Evolutionary conservation across 768 basidiomycete genomes (phyloP).

Genomic region (Gymnopilus junonius): DNA sequence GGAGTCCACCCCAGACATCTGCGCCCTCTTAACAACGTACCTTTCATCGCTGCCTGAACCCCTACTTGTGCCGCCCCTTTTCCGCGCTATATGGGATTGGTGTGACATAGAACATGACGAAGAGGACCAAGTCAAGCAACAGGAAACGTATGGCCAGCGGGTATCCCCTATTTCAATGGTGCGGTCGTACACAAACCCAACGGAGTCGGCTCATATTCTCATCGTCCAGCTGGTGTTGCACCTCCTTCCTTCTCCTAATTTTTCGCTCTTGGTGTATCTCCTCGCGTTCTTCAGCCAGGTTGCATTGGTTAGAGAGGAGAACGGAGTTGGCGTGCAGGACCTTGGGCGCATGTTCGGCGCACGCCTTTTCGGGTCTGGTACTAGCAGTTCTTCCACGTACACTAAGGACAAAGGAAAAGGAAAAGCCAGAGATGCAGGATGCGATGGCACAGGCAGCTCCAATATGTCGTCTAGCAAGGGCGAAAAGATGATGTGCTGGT

Average conservation of each 20-base stretch:
- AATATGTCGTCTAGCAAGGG: constrained; percentile 6
- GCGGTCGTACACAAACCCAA: constrained; percentile 22
- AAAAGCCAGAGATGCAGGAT: background rate
- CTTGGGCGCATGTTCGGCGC: constrained; percentile 37
- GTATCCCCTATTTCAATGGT: constrained; percentile 22
- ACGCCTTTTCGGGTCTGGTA: constrained; percentile 32
- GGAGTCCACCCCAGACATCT: constrained; percentile 44
- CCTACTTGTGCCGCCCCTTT: constrained; percentile 35
- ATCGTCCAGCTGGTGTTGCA: constrained; percentile 42
- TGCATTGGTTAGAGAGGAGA: constrained; percentile 36
- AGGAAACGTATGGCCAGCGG: constrained; percentile 1
- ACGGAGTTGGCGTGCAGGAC: constrained; percentile 36
- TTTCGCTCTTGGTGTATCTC: constrained; percentile 47
- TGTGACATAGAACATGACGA: constrained; percentile 28
- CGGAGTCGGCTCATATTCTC: constrained; percentile 26
- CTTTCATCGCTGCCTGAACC: constrained; percentile 46
- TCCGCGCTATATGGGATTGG: constrained; percentile 36
- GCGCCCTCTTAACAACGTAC: constrained; percentile 44
- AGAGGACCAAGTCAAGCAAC: constrained; percentile 9
- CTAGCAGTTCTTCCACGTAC: constrained; percentile 8
- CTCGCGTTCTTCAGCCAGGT: constrained; percentile 50
- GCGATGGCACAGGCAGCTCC: background rate
- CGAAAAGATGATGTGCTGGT: constrained; percentile 37
- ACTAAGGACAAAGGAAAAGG: background rate
- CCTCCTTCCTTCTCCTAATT: constrained; percentile 47